Conservation (phyloP, 768 basidiomycete species). For the Trametes coccinea region DNA sequence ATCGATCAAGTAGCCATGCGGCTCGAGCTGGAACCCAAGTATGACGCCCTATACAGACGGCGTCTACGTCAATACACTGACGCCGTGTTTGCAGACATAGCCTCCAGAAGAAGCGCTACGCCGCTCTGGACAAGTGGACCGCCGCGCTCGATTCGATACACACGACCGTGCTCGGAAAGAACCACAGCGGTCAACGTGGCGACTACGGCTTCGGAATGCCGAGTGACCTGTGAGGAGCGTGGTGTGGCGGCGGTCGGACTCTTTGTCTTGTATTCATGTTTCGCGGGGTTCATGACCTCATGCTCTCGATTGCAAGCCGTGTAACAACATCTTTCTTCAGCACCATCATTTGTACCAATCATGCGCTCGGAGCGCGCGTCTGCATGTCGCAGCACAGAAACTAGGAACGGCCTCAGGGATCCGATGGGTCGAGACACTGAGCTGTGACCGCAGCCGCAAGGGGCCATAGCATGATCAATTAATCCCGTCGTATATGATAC, state of each 20-base stretch:
- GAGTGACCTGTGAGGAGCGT: constrained; percentile 3
- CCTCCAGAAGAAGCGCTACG: constrained; percentile 84
- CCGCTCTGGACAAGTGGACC: constrained; percentile 80
- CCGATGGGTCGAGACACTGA: not conserved
- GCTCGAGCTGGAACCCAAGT: constrained; percentile 89
- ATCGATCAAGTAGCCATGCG: constrained; percentile 97
- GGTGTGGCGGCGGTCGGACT: constrained; percentile 8
- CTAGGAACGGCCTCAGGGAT: not conserved
- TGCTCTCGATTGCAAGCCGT: constrained; percentile 14
- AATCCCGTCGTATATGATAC: not conserved
- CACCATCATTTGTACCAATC: constrained; percentile 1
- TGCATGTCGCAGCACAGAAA: not conserved
- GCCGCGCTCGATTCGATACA: constrained; percentile 79
- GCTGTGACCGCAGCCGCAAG: not conserved
- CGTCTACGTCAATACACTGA: not conserved
- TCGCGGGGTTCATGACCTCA: constrained; percentile 6
- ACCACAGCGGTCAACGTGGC: constrained; percentile 39
- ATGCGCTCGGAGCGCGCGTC: not conserved
- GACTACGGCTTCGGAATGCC: constrained; percentile 20
- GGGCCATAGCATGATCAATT: not conserved
- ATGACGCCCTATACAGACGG: constrained; percentile 29
- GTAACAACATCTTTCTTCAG: constrained; percentile 4
- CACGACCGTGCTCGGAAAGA: constrained; percentile 72
- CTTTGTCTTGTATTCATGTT: constrained; percentile 8
- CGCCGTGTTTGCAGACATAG: constrained; percentile 57